Evolutionary conservation across 345 rosid species (phyloP), one percentile per base, ranked within the genome.

Genomic region (Triadica sebifera): DNA sequence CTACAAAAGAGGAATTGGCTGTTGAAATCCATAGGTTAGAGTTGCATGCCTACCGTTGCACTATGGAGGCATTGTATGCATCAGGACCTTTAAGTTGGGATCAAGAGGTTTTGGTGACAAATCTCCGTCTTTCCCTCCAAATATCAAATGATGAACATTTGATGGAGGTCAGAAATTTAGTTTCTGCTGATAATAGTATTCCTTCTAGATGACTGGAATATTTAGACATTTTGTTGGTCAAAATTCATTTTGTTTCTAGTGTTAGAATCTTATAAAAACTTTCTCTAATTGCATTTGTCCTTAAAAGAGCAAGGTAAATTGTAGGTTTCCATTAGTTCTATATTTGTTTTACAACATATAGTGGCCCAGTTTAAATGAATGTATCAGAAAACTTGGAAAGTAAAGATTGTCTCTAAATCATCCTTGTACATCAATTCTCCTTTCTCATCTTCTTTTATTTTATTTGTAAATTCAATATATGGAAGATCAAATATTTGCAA

Each of bases 141-240:
- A 69, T 69, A 58, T 75, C 74, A 69, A 69, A 75, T 75, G 79
- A 69, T 39, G 79, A 75, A 69, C 79, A 75, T 69, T 61, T 75
- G 79, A 66, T 65, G 76, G 80, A 77, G 76, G 72, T 77, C 80
- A 88, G 85, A 82, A 89, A 83, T 79, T 81, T 91, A 70, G 85
- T 86, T 82, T 87, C 91, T 82, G 83, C 85, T 58, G 84, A 85
- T 77, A 84, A 83, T 81, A 80, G 84, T 67, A 77, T 86, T 69
- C 76, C 85, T 46, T 73, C 79, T 78, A 92, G 92, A 80, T 84
- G 87, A 84, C 81, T 50, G 65, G 71, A 77, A 77, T 67, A 73
- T 65, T 22, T 22, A 12, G 38, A 50, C 34, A 1, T 39, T 53
- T 55, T 25, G 66, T 15, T 37, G 25, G 55, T 52, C 55, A 43